phyloP scores from a whole-genome alignment of 768 basidiomycete species.

The Pleurotus cornucopiae region DNA sequence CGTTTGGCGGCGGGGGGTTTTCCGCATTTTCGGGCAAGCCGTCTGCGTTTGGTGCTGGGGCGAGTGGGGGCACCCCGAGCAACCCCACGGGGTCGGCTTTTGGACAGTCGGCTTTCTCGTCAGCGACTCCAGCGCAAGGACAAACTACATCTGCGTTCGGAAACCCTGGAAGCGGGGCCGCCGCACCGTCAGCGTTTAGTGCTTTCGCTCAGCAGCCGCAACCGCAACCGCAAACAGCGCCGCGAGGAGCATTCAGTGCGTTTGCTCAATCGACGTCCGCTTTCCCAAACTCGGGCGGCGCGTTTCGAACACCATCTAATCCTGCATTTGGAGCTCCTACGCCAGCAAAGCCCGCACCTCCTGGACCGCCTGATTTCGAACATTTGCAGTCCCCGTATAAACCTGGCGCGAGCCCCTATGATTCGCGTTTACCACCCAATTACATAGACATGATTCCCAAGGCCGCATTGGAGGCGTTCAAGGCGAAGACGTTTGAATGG shows the following conservation, averaged over 20 bases:
- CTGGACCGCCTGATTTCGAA: constrained; percentile 23
- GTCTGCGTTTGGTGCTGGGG: constrained; percentile 34
- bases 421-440: constrained; percentile 49
- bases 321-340: constrained; percentile 11
- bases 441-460: constrained; percentile 55
- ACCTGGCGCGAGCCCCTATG: constrained; percentile 52
- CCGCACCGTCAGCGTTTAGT: constrained; percentile 23
- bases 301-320: background rate
- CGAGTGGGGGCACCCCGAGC: constrained; percentile 13
- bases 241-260: background rate
- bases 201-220: constrained; percentile 7
- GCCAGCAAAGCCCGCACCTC: constrained; percentile 7
- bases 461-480: constrained; percentile 48
- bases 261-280: background rate
- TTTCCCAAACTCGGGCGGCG: constrained; percentile 1
- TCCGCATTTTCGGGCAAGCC: constrained; percentile 34
- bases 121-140: constrained; percentile 7
- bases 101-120: constrained; percentile 18
- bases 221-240: constrained; percentile 11
- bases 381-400: constrained; percentile 28
- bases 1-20: constrained; percentile 16
- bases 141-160: constrained; percentile 15
- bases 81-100: constrained; percentile 19
- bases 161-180: constrained; percentile 6
- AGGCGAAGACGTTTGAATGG: constrained; percentile 57